Conservation (phyloP, 345 rosid genomes). For the Dipteronia sinensis region DNA sequence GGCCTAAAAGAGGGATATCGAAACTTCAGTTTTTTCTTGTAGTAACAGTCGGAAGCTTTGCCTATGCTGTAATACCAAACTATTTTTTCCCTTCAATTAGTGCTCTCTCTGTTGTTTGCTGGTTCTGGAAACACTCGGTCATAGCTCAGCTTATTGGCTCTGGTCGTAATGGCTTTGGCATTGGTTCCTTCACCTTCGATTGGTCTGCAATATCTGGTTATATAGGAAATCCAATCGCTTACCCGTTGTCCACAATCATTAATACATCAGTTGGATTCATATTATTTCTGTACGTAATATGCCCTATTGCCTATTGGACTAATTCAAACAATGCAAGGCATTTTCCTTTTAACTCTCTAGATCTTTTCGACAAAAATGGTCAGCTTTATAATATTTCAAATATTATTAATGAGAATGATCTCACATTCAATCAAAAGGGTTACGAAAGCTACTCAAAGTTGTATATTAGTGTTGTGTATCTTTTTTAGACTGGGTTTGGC, state of each 20-base stretch:
- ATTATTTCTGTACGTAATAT: slow-evolving; percentile 21
- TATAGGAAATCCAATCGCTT: slow-evolving; percentile 9
- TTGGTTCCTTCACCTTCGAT: slow-evolving; percentile 19
- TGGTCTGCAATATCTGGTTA: neutral
- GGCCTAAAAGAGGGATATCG: slow-evolving; percentile 19
- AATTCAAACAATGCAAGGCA: slow-evolving; percentile 21
- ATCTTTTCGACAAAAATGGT: slow-evolving; percentile 22
- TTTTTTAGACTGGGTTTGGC: slow-evolving; percentile 23
- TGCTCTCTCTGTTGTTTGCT: slow-evolving; percentile 27
- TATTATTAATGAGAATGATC: neutral
- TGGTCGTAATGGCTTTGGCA: slow-evolving; percentile 12
- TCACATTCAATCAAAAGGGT: slow-evolving; percentile 6
- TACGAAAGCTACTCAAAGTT: slow-evolving; percentile 31
- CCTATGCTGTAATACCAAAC: slow-evolving; percentile 33
- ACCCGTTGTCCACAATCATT: slow-evolving; percentile 22
- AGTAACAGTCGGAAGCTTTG: slow-evolving; percentile 30
- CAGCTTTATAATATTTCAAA: slow-evolving; percentile 16
- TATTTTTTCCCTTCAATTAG: slow-evolving; percentile 32
- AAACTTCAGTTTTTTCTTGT: slow-evolving; percentile 34
- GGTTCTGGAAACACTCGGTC: slow-evolving; percentile 15
- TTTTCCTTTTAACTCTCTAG: slow-evolving; percentile 26
- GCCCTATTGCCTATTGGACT: slow-evolving; percentile 29
- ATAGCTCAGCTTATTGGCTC: slow-evolving; percentile 19
- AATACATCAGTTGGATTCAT: slow-evolving; percentile 25
- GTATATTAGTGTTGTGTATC: slow-evolving; percentile 24